A percentile compares a stretch with the other conserved stretches of the same genome.
These are phyloP conservation scores for Exophiala sp. DNA, from an alignment of 2,329 filamentous ascomycete genomes.

Conservation along the genomic window DNA sequence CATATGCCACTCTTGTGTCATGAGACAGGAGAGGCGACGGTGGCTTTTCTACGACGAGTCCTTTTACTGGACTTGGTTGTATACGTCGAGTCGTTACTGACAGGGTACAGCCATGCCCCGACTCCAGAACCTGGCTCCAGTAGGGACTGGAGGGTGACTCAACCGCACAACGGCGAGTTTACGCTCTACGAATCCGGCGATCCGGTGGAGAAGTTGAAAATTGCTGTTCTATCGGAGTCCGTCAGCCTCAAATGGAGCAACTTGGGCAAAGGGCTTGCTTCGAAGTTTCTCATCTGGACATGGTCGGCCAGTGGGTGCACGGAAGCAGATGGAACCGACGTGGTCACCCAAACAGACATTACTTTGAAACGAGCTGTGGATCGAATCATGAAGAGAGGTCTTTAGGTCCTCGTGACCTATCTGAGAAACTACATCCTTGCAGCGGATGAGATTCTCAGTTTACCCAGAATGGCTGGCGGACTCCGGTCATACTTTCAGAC, in stretches of 20 bases:
- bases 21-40: constrained; percentile 13
- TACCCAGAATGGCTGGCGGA: too few species aligned
- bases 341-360: not conserved
- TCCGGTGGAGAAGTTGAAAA: constrained; percentile 12
- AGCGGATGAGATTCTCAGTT: too few species aligned
- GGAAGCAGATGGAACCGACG: constrained; percentile 9
- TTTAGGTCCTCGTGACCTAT: not conserved
- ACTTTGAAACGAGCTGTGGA: constrained; percentile 13
- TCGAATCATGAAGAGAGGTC: not conserved
- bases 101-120: not conserved
- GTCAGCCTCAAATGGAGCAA: constrained; percentile 9
- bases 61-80: constrained; percentile 16
- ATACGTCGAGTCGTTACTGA: constrained; percentile 5
- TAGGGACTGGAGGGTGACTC: constrained; percentile 10
- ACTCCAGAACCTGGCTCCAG: not conserved
- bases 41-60: constrained; percentile 9
- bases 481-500: too few species aligned
- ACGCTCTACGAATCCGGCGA: constrained; percentile 11
- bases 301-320: constrained; percentile 16
- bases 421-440: not conserved
- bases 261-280: not conserved
- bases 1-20: constrained; percentile 8
- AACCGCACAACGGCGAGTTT: constrained; percentile 20
- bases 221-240: constrained; percentile 11
- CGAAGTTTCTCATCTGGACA: constrained; percentile 12